Evolutionary conservation across 2,329 filamentous ascomycete genomes (phyloP), one percentile per base, ranked within the genome.

Genomic region (Sarocladium brachiariae): DNA sequence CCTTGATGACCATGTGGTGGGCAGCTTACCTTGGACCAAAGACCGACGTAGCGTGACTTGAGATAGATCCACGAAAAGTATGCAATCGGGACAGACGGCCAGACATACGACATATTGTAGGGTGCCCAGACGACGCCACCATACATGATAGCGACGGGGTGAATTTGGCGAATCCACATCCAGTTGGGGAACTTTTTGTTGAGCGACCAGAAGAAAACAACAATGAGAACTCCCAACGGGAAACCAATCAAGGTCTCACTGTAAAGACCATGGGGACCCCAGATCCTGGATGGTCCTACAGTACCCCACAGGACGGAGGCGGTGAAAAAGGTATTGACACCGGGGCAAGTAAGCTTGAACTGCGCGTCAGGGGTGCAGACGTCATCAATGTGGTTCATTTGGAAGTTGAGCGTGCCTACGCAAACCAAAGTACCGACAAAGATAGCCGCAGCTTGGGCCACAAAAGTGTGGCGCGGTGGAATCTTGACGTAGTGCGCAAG

Each of bases 401-500:
- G 74, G 59, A 73, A 74, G 54, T 72, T 71, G 48, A 74, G 61
- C 1, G 78, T 70, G 13, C 70, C 74, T 3, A 73, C 70, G 54
- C 71, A 75, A 37, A 78, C 70, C 41, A 79, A 66, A 1, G 72
- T 77, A 45, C 73, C 75, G 18, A 78, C 63, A 18, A 81, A 65
- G 2, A 77, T 83, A 30, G 78, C 77, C 9, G 76, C 65, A 59
- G 83, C 77, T 62, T 83, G 80, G 1, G 78, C 78, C 19, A 69
- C 64, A 56, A 83, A 84, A 3, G 79, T 77, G 25, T 80, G 73
- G 10, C 76, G 73, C 0, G 80, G 80, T 4, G 80, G 78, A 16
- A 83, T 80, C 66, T 81, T 81, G 65, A 78, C 72, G 61, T 81
- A 81, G 55, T 75, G 73, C 8, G 72, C 73, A 13, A 75, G 70